Evolutionary conservation across 805 yeast species (phyloP), one percentile per base, ranked within the genome.

Genomic region (Pichia rugopelliculosa): DNA sequence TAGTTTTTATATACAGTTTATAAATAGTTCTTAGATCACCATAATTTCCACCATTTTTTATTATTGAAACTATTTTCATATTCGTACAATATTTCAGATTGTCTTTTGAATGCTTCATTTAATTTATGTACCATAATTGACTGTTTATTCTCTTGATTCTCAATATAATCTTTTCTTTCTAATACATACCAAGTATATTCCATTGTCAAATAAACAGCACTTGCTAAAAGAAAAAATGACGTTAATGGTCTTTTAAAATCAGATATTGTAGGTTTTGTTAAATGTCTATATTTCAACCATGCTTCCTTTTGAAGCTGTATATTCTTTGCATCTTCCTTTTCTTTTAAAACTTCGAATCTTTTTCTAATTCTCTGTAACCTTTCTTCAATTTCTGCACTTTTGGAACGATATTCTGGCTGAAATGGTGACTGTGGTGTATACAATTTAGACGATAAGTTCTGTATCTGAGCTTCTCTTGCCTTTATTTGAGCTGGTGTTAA

Each of bases 231-330:
- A 25, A 68, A 56, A 27, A 59, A 56, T 13, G 64, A 53, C 4
- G 69, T 52, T 10, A 67, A 40, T 1, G 71, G 69, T 41, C 67
- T 51, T 43, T 56, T 60, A 47, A 65, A 68, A 47, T 68, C 70
- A 2, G 53, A 23, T 12, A 68, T 10, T 8, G 52, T 56, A 8
- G 70, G 69, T 45, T 60, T 60, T 6, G 49, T 34, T 3, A 54
- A 41, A 46, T 59, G 54, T 22, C 52, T 40, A 30, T 56, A 58
- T 41, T 49, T 41, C n/a, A 48, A n/a, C 50, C 50, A 48, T 7
- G 50, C 50, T 41, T 48, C 39, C 34, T 47, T 44, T 20, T 44
- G 42, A 11, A 48, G 22, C 21, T 41, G 36, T 23, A 50, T 48
- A 36, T 56, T 54, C 44, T 47, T 55, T 3, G 46, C 52, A 22